Evolutionary conservation across 352 stramenopile genomes (phyloP).

Genomic region (Globisporangium yorkense): DNA sequence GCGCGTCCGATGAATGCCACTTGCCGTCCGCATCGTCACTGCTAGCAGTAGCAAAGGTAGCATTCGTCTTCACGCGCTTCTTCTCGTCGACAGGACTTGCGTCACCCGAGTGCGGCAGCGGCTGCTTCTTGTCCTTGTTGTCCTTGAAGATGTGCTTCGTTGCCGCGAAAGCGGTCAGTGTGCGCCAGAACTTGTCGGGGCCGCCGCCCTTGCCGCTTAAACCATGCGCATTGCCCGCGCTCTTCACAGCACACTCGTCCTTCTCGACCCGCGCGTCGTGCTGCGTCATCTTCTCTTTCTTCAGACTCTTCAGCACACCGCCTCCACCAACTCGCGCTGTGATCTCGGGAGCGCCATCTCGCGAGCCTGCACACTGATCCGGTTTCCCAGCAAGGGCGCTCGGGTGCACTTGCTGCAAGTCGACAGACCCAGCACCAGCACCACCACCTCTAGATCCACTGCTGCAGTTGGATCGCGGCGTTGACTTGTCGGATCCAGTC

Average conservation of each 20-base stretch:
- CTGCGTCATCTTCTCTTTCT: conserved; percentile 6
- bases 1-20: background rate
- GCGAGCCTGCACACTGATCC: background rate
- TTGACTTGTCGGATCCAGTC: conserved; percentile 9
- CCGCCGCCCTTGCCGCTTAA: conserved; percentile 3
- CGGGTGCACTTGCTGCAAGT: background rate
- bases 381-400: background rate
- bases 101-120: background rate
- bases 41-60: too few species aligned
- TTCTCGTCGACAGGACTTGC: background rate
- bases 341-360: background rate
- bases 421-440: too few species aligned
- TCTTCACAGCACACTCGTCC: conserved; percentile 3
- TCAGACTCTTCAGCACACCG: conserved; percentile 11
- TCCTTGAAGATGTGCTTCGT: conserved; percentile 26
- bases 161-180: conserved; percentile 28
- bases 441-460: background rate
- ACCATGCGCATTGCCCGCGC: background rate
- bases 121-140: conserved; percentile 14
- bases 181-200: conserved; percentile 29
- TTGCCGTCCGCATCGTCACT: background rate
- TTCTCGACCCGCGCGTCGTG: background rate
- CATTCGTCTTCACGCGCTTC: conserved; percentile 4
- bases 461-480: conserved; percentile 1
- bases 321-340: background rate